Evolutionary conservation across 148 eudicot genomes (phyloP).

Genomic region (Euryodendron excelsum): DNA sequence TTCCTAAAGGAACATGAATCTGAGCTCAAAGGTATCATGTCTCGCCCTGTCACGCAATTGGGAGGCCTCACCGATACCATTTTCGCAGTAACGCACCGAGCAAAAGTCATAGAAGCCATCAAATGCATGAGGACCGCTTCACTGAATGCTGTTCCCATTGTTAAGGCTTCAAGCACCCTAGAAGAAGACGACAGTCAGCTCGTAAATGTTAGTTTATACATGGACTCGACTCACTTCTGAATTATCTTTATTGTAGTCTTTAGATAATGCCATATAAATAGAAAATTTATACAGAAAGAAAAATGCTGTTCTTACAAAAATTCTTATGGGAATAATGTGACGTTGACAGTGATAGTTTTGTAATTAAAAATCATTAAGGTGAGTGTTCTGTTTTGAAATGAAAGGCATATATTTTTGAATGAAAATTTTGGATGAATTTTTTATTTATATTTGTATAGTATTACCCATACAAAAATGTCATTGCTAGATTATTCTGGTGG

Average conservation of each 20-base stretch:
- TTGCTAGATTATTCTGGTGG: too few species aligned
- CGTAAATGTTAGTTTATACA: slow-evolving; percentile 44
- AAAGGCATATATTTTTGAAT: too few species aligned
- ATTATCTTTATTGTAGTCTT: neutral
- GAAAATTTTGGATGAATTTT: too few species aligned
- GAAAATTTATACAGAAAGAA: too few species aligned
- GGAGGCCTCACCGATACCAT: slow-evolving; percentile 43
- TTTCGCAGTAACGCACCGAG: slow-evolving; percentile 51
- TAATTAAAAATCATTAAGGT: too few species aligned
- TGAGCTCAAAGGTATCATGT: slow-evolving; percentile 37
- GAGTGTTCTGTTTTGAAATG: too few species aligned
- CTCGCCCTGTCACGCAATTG: slow-evolving; percentile 29
- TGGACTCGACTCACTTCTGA: neutral
- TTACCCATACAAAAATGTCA: too few species aligned
- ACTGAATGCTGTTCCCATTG: slow-evolving; percentile 71
- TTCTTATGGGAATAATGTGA: too few species aligned
- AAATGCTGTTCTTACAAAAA: too few species aligned
- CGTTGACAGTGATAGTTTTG: too few species aligned
- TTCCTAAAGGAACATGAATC: slow-evolving; percentile 38
- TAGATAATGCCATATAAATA: too few species aligned
- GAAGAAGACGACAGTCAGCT: slow-evolving; percentile 56
- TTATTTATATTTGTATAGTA: too few species aligned
- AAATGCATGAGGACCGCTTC: slow-evolving; percentile 57
- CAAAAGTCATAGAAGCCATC: slow-evolving; percentile 62
- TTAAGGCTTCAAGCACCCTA: slow-evolving; percentile 39